Evolutionary conservation across 352 stramenopile species (phyloP), one percentile per base, ranked within the genome.

Genomic region (Phytophthora agathidicida): DNA sequence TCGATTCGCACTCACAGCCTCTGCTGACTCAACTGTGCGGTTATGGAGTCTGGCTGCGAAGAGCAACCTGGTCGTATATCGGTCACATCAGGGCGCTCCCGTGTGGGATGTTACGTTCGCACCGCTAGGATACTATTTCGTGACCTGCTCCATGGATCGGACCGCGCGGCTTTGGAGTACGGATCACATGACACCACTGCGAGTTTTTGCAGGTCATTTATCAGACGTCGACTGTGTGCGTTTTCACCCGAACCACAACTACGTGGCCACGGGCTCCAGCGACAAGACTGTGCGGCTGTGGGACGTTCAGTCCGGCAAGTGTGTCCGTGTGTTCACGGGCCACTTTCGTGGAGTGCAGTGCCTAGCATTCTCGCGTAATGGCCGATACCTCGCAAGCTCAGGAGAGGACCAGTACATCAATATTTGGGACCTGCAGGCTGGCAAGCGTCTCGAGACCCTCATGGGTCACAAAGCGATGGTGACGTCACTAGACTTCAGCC

Each of bases 211-310:
- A 13, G 96, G 96, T 4, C 96, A 99, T 65, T 77, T 97, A 14
- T 94, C 83, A 16, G 86, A 97, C 31, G 94, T 98, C 33, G 83
- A 94, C 67, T 94, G 83, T 33, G 82, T 98, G 9, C 75, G 80
- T 9, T 98, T 97, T 71, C 95, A 99, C 68, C 95, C 96, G 6
- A 99, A 99, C 61, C 92, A 94, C 75, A 97, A 98, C 68, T 99
- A 98, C 57, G 47, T 99, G 22, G 75, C 95, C 13, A 98, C 95
- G 13, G 94, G 89, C 6, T 96, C 87, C 22, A 96, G 94, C 51
- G 96, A 98, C 69, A 98, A 97, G 71, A 98, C 93, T 0, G 89
- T 96, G 45, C 78, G 96, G 27, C 72, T 98, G 9, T 99, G 93
- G 94, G 94, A 99, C 68, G 86, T 98, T 30, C 90, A 97, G 51